A percentile compares a stretch with the other conserved stretches of the same genome.
Conservation (phyloP, 164 flowering plant genomes). For the Vitis riparia region DNA sequence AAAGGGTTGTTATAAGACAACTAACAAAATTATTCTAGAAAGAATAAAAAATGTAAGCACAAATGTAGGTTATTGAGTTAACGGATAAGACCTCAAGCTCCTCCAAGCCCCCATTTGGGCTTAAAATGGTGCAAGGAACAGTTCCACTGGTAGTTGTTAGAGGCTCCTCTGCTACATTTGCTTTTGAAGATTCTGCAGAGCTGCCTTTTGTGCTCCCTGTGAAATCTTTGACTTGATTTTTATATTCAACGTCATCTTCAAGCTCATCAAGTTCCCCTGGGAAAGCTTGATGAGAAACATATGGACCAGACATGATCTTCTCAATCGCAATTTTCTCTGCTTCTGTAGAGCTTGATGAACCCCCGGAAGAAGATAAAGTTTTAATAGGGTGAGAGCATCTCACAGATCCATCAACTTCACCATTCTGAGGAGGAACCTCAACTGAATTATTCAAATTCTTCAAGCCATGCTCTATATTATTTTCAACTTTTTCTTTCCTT, state of each 20-base stretch:
- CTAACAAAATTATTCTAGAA: not conserved
- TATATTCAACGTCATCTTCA: conserved; percentile 42
- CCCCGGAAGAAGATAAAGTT: conserved; percentile 10
- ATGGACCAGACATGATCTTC: conserved; percentile 38
- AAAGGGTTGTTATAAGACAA: not conserved
- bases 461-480: conserved; percentile 11
- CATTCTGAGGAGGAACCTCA: conserved; percentile 17
- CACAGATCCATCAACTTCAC: conserved; percentile 18
- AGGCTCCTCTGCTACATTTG: conserved; percentile 15
- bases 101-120: conserved; percentile 47
- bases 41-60: not conserved
- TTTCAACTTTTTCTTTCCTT: conserved; percentile 17
- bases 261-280: conserved; percentile 60
- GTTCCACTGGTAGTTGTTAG: conserved; percentile 15
- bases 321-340: conserved; percentile 54
- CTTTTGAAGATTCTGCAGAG: conserved; percentile 15
- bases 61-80: conserved; percentile 3
- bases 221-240: conserved; percentile 22
- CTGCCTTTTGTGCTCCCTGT: conserved; percentile 16
- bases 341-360: conserved; percentile 33
- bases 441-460: conserved; percentile 5
- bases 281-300: conserved; percentile 28
- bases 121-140: conserved; percentile 15
- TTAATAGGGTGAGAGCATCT: conserved; percentile 5
- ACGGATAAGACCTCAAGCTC: conserved; percentile 75